phyloP scores from a whole-genome alignment of 1,284 basidiomycete genomes.

The Puccinia horiana region DNA sequence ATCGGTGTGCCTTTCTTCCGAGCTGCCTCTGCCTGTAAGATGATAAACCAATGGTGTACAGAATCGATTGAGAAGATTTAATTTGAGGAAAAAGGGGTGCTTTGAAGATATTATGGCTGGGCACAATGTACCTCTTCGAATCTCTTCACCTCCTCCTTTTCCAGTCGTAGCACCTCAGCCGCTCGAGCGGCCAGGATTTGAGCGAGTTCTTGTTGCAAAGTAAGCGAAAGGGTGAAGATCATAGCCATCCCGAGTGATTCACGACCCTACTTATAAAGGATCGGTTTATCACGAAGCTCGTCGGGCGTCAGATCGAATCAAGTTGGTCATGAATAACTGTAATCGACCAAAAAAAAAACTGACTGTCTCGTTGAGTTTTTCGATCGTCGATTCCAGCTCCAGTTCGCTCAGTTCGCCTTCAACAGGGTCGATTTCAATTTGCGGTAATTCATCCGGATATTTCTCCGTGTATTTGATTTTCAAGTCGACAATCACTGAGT shows the following conservation, averaged over 20 bases:
- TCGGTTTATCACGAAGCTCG: neutral
- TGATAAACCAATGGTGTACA: too few species aligned
- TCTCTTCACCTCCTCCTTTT: constrained; percentile 31
- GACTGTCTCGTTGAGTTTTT: constrained; percentile 34
- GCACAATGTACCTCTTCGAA: constrained; percentile 24
- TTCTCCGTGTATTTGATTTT: constrained; percentile 24
- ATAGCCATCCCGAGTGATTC: constrained; percentile 43
- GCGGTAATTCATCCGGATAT: constrained; percentile 38
- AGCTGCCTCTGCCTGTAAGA: constrained; percentile 24
- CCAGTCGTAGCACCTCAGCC: neutral
- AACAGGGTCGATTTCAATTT: constrained; percentile 16
- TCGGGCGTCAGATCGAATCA: neutral
- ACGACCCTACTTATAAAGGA: constrained; percentile 19
- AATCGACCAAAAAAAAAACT: neutral
- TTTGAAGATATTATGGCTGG: neutral
- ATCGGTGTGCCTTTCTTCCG: constrained; percentile 44
- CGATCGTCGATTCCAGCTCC: constrained; percentile 1
- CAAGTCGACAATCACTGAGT: constrained; percentile 30
- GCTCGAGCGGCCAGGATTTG: constrained; percentile 13
- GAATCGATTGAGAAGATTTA: neutral
- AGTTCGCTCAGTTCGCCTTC: constrained; percentile 20
- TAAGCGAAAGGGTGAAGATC: constrained; percentile 38
- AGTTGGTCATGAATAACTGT: neutral
- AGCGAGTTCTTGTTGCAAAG: constrained; percentile 37
- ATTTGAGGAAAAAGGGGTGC: neutral